phyloP scores from a whole-genome alignment of 169 alveolate genomes.

The Perkinsus chesapeaki region DNA sequence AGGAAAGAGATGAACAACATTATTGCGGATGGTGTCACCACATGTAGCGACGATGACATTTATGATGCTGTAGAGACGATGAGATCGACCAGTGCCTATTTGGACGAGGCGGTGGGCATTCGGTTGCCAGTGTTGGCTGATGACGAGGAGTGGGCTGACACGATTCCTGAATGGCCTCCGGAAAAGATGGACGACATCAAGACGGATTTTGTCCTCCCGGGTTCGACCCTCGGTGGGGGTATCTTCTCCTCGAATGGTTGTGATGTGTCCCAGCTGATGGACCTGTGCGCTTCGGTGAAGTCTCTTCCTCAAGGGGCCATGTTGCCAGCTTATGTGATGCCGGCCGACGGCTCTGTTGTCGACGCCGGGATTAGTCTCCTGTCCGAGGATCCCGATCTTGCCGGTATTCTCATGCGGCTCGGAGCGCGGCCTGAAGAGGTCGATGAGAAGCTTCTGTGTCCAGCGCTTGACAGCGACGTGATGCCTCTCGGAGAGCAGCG shows the following conservation, averaged over 20 bases:
- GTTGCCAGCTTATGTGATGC: background rate
- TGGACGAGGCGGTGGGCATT: background rate
- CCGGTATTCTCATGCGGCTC: background rate
- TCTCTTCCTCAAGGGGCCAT: background rate
- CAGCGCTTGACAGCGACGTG: background rate
- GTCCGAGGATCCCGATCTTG: background rate
- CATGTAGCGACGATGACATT: background rate
- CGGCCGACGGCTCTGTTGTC: background rate
- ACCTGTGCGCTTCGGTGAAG: background rate
- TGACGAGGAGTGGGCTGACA: background rate
- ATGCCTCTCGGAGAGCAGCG: background rate
- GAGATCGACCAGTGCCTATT: background rate
- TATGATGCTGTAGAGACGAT: background rate
- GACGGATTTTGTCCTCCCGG: background rate
- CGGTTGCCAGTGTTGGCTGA: background rate
- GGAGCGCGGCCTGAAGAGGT: background rate
- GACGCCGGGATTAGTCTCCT: background rate
- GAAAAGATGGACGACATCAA: background rate
- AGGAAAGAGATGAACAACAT: background rate
- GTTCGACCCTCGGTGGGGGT: constrained; percentile 1
- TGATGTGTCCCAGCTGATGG: background rate
- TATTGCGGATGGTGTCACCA: background rate
- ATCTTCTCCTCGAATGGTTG: background rate
- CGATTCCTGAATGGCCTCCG: background rate
- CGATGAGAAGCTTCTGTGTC: background rate